Base-by-base conservation (phyloP, 2,329 filamentous ascomycete genomes). In the Xylaria arbuscula region DNA sequence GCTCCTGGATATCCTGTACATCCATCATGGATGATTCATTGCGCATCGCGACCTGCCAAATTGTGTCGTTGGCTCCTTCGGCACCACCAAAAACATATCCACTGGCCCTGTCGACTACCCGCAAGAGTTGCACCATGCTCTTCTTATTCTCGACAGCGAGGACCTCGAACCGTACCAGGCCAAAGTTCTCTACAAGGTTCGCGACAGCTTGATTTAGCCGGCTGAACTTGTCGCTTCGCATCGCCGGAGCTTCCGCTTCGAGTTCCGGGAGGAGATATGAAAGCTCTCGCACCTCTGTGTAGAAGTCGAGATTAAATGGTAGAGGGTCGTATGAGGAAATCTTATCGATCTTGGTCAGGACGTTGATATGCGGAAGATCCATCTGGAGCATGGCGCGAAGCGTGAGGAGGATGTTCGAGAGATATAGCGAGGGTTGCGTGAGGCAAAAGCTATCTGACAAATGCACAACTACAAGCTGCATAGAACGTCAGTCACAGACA, bases 321-420 rank as follows among this genome's bases (percentile, higher is more conserved):
- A 99, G 85, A 32, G 93, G 89, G 55, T 93, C 91, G 77, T 97
- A 98, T 61, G 91, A 89, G 42, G 90, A 85, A 62, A 99, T 86
- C 78, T 98, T 98, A 81, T 99, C 96, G 81, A 99, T 97, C 82
- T 99, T 99, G 66, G 94, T 98, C 32, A 99, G 87, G 70, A 99
- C 93, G 77, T 99, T 99, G 73, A 99, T 86, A 78, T 98, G 93
- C 0, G 96, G 94, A 70, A 98, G 92, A 77, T 98, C 96, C 88
- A 99, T 95, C 82, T 98, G 96, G 62, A 99, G 89, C 95, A 99
- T 99, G 75, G 93, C 94, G 72, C 96, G 92, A 72, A 99, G 89
- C 64, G 94, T 95, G 28, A 99, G 90, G 65, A 99, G 90, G 66
- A 99, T 87, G 75, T 97, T 96, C 73, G 95, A 97, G 68, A 99